Percentiles rank a stretch among this genome's conserved stretches.
phyloP scores from a whole-genome alignment of 139 green algal species.

The Desmodesmus armatus region DNA sequence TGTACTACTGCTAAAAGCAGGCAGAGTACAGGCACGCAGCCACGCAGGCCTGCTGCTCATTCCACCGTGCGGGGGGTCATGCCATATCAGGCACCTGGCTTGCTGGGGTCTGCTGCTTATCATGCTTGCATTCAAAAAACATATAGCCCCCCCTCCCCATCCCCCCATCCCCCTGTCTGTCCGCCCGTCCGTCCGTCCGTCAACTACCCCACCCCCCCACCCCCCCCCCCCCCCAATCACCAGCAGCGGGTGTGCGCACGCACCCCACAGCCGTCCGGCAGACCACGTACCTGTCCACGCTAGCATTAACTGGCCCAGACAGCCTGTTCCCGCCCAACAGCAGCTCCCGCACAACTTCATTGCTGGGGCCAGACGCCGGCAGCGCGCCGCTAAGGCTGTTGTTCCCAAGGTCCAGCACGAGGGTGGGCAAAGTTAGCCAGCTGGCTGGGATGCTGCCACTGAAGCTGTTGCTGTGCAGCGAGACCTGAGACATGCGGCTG shows the following conservation, averaged over 20 bases:
- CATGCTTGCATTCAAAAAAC: background rate
- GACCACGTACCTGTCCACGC: slow-evolving; percentile 3
- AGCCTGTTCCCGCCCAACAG: slow-evolving; percentile 27
- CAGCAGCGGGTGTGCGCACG: too few species aligned
- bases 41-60: too few species aligned
- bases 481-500: too few species aligned
- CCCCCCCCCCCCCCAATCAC: too few species aligned
- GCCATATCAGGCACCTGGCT: too few species aligned
- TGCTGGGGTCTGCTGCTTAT: background rate
- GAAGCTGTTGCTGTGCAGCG: slow-evolving; percentile 39
- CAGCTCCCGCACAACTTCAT: slow-evolving; percentile 9
- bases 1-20: too few species aligned
- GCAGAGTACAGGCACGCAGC: too few species aligned
- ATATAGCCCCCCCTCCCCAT: background rate
- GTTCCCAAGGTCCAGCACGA: slow-evolving; percentile 1
- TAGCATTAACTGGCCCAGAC: slow-evolving; percentile 10
- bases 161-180: too few species aligned
- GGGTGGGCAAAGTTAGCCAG: background rate
- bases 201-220: too few species aligned
- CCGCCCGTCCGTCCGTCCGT: too few species aligned
- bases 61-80: too few species aligned
- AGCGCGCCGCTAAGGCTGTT: slow-evolving; percentile 25
- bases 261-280: background rate
- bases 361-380: slow-evolving; percentile 2
- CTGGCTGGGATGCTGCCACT: slow-evolving; percentile 24